Percentiles rank a stretch among this genome's conserved stretches.
These are phyloP conservation scores for Linanthus parryae DNA, from an alignment of 148 eudicot genomes.

Conservation along the genomic window DNA sequence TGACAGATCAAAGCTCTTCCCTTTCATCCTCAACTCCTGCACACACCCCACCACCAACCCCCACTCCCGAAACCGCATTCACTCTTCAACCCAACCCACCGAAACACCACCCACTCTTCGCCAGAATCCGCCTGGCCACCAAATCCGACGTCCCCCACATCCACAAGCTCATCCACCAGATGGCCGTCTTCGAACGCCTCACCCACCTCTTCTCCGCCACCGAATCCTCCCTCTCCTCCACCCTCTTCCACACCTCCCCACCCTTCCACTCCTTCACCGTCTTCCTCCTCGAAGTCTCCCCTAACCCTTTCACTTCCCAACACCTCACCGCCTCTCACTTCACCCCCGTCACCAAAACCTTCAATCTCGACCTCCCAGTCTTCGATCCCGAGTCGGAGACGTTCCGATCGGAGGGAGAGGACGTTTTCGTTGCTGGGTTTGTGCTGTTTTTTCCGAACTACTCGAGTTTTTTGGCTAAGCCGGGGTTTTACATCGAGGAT, in stretches of 20 bases:
- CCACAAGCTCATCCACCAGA: constrained; percentile 77
- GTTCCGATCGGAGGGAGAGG: constrained; percentile 19
- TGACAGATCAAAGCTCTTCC: too few relatives aligned
- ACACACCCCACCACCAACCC: constrained; percentile 14
- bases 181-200: constrained; percentile 72
- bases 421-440: constrained; percentile 44
- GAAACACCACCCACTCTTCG: too few relatives aligned
- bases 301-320: constrained; percentile 32
- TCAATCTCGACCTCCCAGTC: constrained; percentile 25
- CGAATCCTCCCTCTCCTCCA: constrained; percentile 48
- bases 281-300: constrained; percentile 62
- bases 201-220: constrained; percentile 61
- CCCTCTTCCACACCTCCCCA: constrained; percentile 52
- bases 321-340: constrained; percentile 13
- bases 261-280: constrained; percentile 79
- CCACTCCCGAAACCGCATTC: too few relatives aligned
- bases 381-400: constrained; percentile 30
- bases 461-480: constrained; percentile 67
- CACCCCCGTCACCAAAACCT: constrained; percentile 38
- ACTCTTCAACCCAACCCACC: too few relatives aligned
- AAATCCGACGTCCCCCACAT: constrained; percentile 53
- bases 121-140: constrained; percentile 62
- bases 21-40: too few relatives aligned
- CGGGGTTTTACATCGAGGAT: constrained; percentile 76
- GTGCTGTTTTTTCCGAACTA: constrained; percentile 75